These are phyloP conservation scores for Boletus subcaerulescens DNA, from an alignment of 768 basidiomycete genomes.

Conservation along the genomic window DNA sequence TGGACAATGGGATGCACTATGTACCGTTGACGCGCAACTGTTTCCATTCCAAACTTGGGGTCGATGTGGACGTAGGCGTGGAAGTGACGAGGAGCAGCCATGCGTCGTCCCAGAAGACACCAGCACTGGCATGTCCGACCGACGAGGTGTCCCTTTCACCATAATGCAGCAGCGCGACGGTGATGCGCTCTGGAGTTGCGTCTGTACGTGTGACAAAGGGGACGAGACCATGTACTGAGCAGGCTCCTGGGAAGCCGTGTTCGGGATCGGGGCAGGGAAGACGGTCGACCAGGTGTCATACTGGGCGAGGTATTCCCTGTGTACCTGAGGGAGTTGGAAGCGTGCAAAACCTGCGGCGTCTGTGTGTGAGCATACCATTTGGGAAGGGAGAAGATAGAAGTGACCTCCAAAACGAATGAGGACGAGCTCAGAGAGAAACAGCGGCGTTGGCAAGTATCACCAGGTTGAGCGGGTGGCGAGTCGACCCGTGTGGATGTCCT, in stretches of 20 bases:
- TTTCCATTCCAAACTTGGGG: slow-evolving; percentile 24
- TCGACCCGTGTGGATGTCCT: slow-evolving; percentile 29
- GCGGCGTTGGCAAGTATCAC: too few relatives aligned
- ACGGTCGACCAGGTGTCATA: slow-evolving; percentile 23
- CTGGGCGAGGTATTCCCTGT: not conserved
- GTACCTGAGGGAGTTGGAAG: too few relatives aligned
- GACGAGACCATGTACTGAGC: slow-evolving; percentile 36
- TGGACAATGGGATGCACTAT: not conserved
- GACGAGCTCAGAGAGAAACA: too few relatives aligned
- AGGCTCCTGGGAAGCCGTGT: slow-evolving; percentile 30
- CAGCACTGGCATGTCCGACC: slow-evolving; percentile 39
- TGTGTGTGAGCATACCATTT: too few relatives aligned
- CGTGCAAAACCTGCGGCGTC: too few relatives aligned
- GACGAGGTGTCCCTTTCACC: slow-evolving; percentile 37
- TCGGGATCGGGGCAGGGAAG: slow-evolving; percentile 24
- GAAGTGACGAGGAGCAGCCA: slow-evolving; percentile 20
- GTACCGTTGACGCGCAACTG: slow-evolving; percentile 14
- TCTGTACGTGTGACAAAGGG: slow-evolving; percentile 12
- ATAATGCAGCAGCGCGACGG: slow-evolving; percentile 34
- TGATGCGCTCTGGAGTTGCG: not conserved
- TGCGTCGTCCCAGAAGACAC: slow-evolving; percentile 39
- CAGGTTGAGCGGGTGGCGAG: too few relatives aligned
- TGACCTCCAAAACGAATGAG: too few relatives aligned
- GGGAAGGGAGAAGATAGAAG: too few relatives aligned
- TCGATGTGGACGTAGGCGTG: accelerated